Evolutionary conservation across 345 rosid genomes (phyloP), one percentile per base, ranked within the genome.

Genomic region (Melaleuca quinquenervia): DNA sequence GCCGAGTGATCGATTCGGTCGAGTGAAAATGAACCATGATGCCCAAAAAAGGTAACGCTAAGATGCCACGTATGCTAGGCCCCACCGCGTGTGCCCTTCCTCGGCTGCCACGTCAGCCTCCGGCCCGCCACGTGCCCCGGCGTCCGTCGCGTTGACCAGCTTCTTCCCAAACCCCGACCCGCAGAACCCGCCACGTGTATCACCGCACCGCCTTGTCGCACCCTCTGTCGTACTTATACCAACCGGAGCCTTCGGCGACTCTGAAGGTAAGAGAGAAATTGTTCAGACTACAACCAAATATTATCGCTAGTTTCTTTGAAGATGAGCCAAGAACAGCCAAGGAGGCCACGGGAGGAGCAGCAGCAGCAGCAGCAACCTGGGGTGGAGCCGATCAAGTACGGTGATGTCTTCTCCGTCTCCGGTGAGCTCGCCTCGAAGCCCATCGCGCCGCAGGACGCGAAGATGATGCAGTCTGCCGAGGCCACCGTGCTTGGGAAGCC

Each of bases 261-360:
- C 52, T 51, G 52, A 51, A 51, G 15, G 52, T 18, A 15, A 51
- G 52, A 51, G 52, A 50, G 52, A 51, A 51, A 18, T 51, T 51
- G 13, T 14, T 51, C 52, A 14, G 52, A 51, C 52, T 14, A 15
- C 52, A 13, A 29, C 32, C 44, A 15, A 29, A 8, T 14, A 18
- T 7, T 32, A 29, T 29, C 18, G 41, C 75, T 14, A 62, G 16
- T 62, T 62, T 3, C 44, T 16, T 26, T 48, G n/a, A 82, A 82
- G 41, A 94, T 93, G 95, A 90, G 92, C 88, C 86, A 88, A 85
- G 84, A 87, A 45, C 93, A 91, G 82, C 89, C 85, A 8, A 56
- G 53, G 83, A 86, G 82, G 87, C 86, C 85, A 49, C 56, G 16
- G 27, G 64, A 55, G 50, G 53, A 55, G 58, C 21, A 20, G 76